phyloP scores from a whole-genome alignment of 805 yeast genomes.

The Candida nonsorbophila region DNA sequence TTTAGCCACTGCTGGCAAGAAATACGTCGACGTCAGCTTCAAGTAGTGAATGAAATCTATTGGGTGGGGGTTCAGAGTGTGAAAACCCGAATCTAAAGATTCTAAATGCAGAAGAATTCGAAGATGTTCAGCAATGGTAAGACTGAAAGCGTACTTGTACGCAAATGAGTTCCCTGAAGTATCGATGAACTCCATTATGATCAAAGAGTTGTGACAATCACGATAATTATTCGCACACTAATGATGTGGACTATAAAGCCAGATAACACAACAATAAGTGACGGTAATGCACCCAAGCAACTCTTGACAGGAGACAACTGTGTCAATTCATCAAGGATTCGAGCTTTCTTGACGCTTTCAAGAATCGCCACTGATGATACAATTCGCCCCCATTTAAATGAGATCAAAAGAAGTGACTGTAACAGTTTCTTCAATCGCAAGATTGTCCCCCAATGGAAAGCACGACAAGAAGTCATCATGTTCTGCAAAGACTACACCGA shows the following conservation, averaged over 20 bases:
- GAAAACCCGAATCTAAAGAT: too few relatives aligned
- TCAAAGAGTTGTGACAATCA: too few relatives aligned
- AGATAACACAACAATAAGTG: too few relatives aligned
- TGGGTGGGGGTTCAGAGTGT: too few relatives aligned
- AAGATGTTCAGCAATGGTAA: conserved; percentile 19
- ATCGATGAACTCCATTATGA: conserved; percentile 8
- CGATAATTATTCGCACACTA: too few relatives aligned
- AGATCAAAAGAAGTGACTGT: conserved; percentile 17
- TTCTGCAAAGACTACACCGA: conserved; percentile 26
- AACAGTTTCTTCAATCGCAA: conserved; percentile 18
- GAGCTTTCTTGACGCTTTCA: conserved; percentile 34
- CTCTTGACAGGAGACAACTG: conserved; percentile 29
- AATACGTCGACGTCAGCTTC: too few relatives aligned
- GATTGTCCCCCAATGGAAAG: conserved; percentile 33
- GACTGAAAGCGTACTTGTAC: conserved; percentile 18
- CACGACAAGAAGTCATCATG: conserved; percentile 21
- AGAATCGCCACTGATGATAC: conserved; percentile 37
- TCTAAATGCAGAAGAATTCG: too few relatives aligned
- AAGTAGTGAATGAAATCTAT: too few relatives aligned
- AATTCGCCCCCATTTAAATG: conserved; percentile 33
- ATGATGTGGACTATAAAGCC: too few relatives aligned
- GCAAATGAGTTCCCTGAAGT: conserved; percentile 8
- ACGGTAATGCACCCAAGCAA: too few relatives aligned
- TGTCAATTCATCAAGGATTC: conserved; percentile 23
- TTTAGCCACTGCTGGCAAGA: too few relatives aligned